Conservation (phyloP, 495 filamentous ascomycete genomes). For the Penicillium mononematosum region DNA sequence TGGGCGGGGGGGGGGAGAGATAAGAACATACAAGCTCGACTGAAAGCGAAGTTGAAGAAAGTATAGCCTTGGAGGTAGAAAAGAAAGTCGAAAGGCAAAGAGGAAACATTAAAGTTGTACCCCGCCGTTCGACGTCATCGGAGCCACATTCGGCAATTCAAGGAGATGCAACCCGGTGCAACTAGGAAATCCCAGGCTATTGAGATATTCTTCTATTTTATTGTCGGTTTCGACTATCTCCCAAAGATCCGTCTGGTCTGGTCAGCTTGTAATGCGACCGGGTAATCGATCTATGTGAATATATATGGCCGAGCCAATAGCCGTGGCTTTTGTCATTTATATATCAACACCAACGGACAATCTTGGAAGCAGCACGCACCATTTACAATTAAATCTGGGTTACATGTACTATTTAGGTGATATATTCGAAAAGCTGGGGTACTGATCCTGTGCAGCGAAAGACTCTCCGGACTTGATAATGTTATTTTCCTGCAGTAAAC, state of each 20-base stretch:
- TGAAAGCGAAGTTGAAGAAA: conserved; percentile 1
- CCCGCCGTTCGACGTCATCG: conserved; percentile 29
- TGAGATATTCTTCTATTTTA: neutral
- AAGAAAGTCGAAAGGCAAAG: neutral
- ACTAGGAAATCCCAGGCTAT: neutral
- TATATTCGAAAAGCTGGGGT: neutral
- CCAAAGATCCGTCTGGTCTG: neutral
- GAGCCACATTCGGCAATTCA: conserved; percentile 18
- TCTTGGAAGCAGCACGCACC: too few relatives aligned
- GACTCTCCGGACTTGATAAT: neutral
- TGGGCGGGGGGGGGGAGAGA: neutral
- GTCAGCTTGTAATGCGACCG: neutral
- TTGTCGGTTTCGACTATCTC: neutral
- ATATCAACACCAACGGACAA: neutral
- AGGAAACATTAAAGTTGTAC: conserved; percentile 5
- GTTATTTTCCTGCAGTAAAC: neutral
- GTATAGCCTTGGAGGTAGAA: neutral
- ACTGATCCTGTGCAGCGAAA: neutral
- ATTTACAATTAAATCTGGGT: neutral
- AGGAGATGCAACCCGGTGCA: conserved; percentile 11
- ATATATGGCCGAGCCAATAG: neutral
- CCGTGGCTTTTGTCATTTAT: neutral
- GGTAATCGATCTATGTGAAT: neutral
- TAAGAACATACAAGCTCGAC: neutral
- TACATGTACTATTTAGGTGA: neutral